Conservation (phyloP, 2,329 filamentous ascomycete genomes). For the Aspergillus chevalieri region DNA sequence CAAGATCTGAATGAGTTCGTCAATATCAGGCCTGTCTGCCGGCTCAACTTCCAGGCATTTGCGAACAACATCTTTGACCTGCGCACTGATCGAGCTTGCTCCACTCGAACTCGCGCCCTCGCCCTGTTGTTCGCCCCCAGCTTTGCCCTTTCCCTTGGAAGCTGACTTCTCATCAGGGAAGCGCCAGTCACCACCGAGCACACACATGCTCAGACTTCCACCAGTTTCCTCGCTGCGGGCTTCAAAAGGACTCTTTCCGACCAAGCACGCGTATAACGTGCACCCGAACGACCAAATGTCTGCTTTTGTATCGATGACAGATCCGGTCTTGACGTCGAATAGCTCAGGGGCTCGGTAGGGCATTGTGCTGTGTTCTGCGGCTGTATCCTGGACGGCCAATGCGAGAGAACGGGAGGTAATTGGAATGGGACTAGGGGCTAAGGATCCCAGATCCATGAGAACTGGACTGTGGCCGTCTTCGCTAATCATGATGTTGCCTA, state of each 20-base stretch:
- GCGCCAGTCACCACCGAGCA: conserved; percentile 89
- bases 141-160: conserved; percentile 53
- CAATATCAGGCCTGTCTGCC: conserved; percentile 76
- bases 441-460: conserved; percentile 92
- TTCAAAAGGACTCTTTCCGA: conserved; percentile 96
- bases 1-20: conserved; percentile 75
- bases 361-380: conserved; percentile 97
- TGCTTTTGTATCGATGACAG: conserved; percentile 88
- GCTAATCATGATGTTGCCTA: conserved; percentile 94
- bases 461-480: conserved; percentile 84
- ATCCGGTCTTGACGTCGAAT: conserved; percentile 93
- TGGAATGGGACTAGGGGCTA: conserved; percentile 77
- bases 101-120: conserved; percentile 37
- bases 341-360: conserved; percentile 95
- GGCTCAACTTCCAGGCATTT: conserved; percentile 83
- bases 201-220: conserved; percentile 84
- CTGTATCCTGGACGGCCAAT: conserved; percentile 85
- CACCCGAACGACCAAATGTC: conserved; percentile 98
- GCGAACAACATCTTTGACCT: conserved; percentile 80
- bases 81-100: conserved; percentile 61
- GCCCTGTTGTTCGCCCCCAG: conserved; percentile 18
- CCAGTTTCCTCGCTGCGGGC: conserved; percentile 93
- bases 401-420: conserved; percentile 88
- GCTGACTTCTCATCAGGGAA: conserved; percentile 78
- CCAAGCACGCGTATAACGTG: conserved; percentile 93